Evolutionary conservation across 345 rosid species (phyloP).

Genomic region (Syzygium aqueum): DNA sequence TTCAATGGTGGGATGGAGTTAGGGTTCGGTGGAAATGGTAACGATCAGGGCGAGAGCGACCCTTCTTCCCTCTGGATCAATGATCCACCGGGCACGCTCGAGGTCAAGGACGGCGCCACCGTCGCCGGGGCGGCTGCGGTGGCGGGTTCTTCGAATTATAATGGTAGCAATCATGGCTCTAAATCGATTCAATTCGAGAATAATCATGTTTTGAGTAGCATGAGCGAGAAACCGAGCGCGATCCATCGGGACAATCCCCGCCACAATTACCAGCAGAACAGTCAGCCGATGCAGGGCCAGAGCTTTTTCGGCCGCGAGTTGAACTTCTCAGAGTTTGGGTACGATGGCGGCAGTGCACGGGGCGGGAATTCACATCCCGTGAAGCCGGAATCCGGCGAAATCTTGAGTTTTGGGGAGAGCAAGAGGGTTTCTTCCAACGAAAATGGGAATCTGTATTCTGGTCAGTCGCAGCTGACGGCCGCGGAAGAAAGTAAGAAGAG

Average conservation of each 20-base stretch:
- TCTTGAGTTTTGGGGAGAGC: conserved; percentile 70
- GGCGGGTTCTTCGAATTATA: conserved; percentile 3
- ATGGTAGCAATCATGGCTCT: conserved; percentile 5
- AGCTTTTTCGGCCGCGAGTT: conserved; percentile 41
- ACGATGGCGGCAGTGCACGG: conserved; percentile 29
- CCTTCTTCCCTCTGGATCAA: conserved; percentile 63
- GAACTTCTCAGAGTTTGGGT: conserved; percentile 59
- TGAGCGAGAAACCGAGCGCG: conserved; percentile 29
- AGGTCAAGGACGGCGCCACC: conserved; percentile 20
- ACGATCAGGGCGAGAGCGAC: conserved; percentile 83
- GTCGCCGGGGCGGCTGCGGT: not conserved
- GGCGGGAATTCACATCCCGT: conserved; percentile 37
- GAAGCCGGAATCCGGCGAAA: conserved; percentile 76
- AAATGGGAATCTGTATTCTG: conserved; percentile 39
- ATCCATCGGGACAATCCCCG: conserved; percentile 10
- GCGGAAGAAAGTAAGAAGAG: conserved; percentile 71
- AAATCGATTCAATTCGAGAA: conserved; percentile 33
- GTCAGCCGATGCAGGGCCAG: conserved; percentile 25
- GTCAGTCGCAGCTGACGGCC: conserved; percentile 28
- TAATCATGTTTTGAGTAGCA: conserved; percentile 33
- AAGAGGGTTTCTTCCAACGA: conserved; percentile 35
- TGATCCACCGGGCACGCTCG: conserved; percentile 41
- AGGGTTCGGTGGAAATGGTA: conserved; percentile 18
- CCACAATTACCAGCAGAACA: conserved; percentile 8
- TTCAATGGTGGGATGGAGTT: conserved; percentile 41